Base-by-base conservation (phyloP, 768 basidiomycete genomes). In the Amanita inopinata region DNA sequence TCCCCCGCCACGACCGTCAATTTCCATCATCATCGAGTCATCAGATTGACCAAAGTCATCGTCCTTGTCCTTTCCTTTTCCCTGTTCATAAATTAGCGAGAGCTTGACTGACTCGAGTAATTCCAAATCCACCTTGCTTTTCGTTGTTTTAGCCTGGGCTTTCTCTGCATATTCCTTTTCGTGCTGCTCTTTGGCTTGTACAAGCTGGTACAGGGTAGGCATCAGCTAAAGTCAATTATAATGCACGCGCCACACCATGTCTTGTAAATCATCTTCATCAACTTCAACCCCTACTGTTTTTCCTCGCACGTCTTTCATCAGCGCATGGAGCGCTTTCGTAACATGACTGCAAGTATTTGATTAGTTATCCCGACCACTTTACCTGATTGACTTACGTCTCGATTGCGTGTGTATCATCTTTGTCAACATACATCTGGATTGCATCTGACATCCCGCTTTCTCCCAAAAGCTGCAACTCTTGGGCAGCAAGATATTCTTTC, bases 371-470 rank as follows among this genome's bases (percentile, higher is more conserved):
- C 28, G 24, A 22, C 28, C 31, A 4, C 31, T 22, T 38, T 14
- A 24, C 23, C 12, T 4, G 24, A n/a, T 8, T 30, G 3, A 74
- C 84, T 50, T 50, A 92, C 91, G 67, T 74, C 50, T 80, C 76
- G 56, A 99, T 94, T 6, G 94, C 90, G 65, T 92, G 86, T 20
- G 77, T 80, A 59, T 96, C 92, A 55, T 97, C 94, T 70, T 99
- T 99, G 60, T 97, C 93, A 46, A 99, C 93, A 62, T 87, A 98
- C 61, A 82, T 73, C 66, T 88, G 82, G 40, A 99, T 92, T 4
- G 96, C 96, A 57, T 92, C 87, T 30, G 81, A 83, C 84, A 99
- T 87, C 18, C 84, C 91, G 31, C 71, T 70, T 63, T 96, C 92
- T 1, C 85, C 88, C 12, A 98, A 65, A 38, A 98, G 63, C 65